phyloP scores from a whole-genome alignment of 164 flowering plant species.

The Vitis cinerea region DNA sequence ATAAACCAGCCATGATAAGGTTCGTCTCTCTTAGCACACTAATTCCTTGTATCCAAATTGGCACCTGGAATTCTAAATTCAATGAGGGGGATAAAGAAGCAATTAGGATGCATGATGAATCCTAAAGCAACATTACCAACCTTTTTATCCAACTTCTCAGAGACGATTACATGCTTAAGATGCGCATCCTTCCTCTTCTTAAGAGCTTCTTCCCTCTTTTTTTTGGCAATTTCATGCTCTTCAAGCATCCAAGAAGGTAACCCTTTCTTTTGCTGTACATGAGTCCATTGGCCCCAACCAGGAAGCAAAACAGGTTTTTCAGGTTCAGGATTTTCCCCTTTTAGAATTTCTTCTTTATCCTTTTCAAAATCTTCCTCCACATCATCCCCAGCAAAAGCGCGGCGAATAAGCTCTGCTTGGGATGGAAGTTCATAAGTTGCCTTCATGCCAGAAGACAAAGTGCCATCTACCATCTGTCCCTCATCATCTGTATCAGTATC shows the following conservation, averaged over 20 bases:
- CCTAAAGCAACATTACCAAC: conserved; percentile 30
- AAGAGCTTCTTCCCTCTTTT: conserved; percentile 64
- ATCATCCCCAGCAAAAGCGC: conserved; percentile 94
- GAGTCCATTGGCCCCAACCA: conserved; percentile 98
- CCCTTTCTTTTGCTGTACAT: conserved; percentile 73
- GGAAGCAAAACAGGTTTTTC: conserved; percentile 83
- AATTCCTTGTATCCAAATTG: background rate
- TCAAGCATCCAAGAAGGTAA: conserved; percentile 76
- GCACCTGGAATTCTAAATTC: background rate
- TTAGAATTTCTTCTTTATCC: conserved; percentile 61
- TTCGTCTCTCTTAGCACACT: background rate
- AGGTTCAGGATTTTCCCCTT: conserved; percentile 75
- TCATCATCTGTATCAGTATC: conserved; percentile 68
- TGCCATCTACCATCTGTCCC: conserved; percentile 83
- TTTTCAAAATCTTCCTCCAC: conserved; percentile 88
- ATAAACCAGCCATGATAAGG: background rate
- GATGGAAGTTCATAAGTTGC: conserved; percentile 74
- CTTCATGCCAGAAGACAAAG: conserved; percentile 52
- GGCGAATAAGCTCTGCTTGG: conserved; percentile 75
- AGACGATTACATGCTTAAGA: conserved; percentile 76
- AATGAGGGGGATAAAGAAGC: background rate
- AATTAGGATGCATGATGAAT: background rate
- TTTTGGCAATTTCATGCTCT: conserved; percentile 74
- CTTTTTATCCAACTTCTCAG: conserved; percentile 84
- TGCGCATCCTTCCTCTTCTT: conserved; percentile 82